A percentile compares a stretch with the other conserved stretches of the same genome.
Evolutionary conservation across 1,284 basidiomycete genomes (phyloP).

Genomic region (Cronartium quercuum): DNA sequence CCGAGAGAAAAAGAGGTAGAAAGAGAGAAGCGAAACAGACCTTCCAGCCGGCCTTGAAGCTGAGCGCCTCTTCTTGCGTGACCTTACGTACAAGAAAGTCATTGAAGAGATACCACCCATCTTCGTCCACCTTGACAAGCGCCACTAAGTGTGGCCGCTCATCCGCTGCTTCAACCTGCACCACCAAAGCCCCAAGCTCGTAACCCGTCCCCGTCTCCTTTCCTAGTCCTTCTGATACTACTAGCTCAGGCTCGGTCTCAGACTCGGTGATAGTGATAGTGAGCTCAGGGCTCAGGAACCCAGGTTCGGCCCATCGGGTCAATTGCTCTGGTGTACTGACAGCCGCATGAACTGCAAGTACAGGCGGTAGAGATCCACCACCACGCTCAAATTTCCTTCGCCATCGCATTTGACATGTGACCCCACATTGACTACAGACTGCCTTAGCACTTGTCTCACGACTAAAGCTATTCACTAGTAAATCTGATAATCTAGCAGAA

Average conservation of each 20-base stretch:
- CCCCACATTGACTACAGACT: constrained; percentile 74
- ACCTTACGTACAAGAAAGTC: constrained; percentile 87
- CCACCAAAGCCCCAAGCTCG: constrained; percentile 70
- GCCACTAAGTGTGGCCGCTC: constrained; percentile 81
- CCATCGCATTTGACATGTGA: constrained; percentile 65
- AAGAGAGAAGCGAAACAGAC: constrained; percentile 51
- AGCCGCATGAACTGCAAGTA: constrained; percentile 81
- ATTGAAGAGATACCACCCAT: constrained; percentile 89
- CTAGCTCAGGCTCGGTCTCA: no score
- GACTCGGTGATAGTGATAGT: constrained; percentile 52
- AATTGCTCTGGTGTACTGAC: constrained; percentile 70
- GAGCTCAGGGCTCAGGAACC: constrained; percentile 48
- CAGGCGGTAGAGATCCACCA: constrained; percentile 40
- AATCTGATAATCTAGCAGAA: constrained; percentile 55
- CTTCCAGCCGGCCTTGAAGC: constrained; percentile 87
- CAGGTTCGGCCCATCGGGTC: constrained; percentile 63
- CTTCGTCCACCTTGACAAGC: constrained; percentile 57
- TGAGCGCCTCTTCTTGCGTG: constrained; percentile 74
- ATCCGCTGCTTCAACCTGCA: constrained; percentile 72
- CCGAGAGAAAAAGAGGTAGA: not conserved
- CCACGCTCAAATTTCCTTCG: constrained; percentile 60
- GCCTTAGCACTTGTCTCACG: constrained; percentile 78
- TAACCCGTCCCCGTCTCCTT: constrained; percentile 59
- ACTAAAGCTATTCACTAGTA: constrained; percentile 70
- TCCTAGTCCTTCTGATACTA: no score